Base-by-base conservation (phyloP, 768 basidiomycete genomes). In the Cystobasidiopsis lactophilus region DNA sequence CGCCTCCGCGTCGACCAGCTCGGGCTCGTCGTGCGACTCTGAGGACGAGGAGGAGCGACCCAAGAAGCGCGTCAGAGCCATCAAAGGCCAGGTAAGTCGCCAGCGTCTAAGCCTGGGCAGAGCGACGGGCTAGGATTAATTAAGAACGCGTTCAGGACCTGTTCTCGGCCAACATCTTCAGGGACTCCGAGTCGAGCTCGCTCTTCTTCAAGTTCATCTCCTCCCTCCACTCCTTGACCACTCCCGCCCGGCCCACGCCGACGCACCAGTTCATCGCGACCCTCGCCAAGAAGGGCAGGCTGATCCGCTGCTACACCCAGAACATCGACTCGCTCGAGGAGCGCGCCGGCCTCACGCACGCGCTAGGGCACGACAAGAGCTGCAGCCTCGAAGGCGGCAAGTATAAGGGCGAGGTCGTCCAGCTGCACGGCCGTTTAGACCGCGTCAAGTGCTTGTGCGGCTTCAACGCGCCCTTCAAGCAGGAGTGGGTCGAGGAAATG, bases 241-340 rank as follows among this genome's bases (percentile, higher is more conserved):
- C 85, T 63, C 68, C 69, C 47, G 82, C 82, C n/a, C 65, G 74
- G 27, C 88, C 88, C 1, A 77, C 85, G 0, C 73, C 77, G 1
- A 93, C 93, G 1, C 93, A 98, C 65, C 73, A 71, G 50, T 93
- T 98, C 66, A 77, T 98, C 54, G 78, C 79, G 61, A 77, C 75
- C 3, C 74, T 96, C 1, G 82, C 93, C 58, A 66, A 73, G 16
- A 86, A 84, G 66, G 78, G 78, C 47, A 88, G 81, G 66, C 69
- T 98, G 10, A 64, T 91, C 24, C 76, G 93, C 54, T 82, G 80
- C 13, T 98, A 95, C 66, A 95, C 93, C 1, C 93, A 98, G 68
- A 98, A 98, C 65, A 89, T 98, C 41, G 93, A 98, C 67, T 91
- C 86, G 11, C 69, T 98, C 13, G 93, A 98, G 63, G 80, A 78